These are phyloP conservation scores for Tilletia walkeri DNA, from an alignment of 1,284 basidiomycete genomes.

Conservation along the genomic window DNA sequence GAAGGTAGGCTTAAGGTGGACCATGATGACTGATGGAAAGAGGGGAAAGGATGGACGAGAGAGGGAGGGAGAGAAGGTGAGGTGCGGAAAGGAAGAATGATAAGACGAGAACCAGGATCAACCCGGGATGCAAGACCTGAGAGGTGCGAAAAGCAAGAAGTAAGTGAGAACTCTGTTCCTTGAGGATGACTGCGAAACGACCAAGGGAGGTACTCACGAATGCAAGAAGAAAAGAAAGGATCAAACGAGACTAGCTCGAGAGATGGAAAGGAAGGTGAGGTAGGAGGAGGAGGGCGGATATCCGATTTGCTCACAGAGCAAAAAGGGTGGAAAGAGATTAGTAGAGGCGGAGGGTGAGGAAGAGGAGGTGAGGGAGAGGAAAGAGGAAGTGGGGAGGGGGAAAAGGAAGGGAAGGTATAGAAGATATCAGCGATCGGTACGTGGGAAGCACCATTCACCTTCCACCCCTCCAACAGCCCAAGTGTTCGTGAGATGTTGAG, in stretches of 20 bases:
- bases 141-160: background rate
- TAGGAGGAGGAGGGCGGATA: conserved; percentile 9
- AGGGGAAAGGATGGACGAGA: background rate
- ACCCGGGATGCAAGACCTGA: conserved; percentile 8
- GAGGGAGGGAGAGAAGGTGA: background rate
- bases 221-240: conserved; percentile 1
- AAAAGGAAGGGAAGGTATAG: too few species aligned
- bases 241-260: conserved; percentile 10
- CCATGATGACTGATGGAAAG: background rate
- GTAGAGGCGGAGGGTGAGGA: too few species aligned
- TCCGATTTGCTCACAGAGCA: background rate
- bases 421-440: too few species aligned
- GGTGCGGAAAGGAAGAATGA: too few species aligned
- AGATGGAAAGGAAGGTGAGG: conserved; percentile 2
- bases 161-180: background rate
- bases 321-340: too few species aligned
- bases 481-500: too few species aligned
- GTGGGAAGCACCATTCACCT: too few species aligned
- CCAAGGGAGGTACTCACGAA: background rate
- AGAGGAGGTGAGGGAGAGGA: too few species aligned
- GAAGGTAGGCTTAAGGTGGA: conserved; percentile 11
- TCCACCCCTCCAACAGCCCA: too few species aligned
- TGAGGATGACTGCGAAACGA: background rate
- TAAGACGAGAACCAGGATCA: conserved; percentile 8
- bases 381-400: too few species aligned